Evolutionary conservation across 805 yeast genomes (phyloP).

Genomic region (Wickerhamiella musiphila): DNA sequence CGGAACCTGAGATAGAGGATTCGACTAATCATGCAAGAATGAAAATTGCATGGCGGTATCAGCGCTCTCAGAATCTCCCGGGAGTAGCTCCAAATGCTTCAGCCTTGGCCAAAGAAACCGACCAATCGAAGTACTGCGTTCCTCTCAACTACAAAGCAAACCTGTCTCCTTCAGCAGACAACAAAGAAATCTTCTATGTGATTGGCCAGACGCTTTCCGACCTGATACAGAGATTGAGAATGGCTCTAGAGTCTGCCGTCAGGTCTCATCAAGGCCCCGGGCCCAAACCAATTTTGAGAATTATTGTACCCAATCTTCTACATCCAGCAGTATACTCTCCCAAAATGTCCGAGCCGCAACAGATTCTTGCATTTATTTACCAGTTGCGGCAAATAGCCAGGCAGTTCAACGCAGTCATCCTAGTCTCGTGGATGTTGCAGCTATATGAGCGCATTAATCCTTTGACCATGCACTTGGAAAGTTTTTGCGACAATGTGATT

Average conservation of each 20-base stretch:
- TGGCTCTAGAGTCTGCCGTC: slow-evolving; percentile 21
- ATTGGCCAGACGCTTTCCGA: slow-evolving; percentile 11
- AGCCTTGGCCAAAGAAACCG: slow-evolving; percentile 1
- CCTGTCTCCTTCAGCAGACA: slow-evolving; percentile 11
- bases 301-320: slow-evolving; percentile 59
- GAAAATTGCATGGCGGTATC: slow-evolving; percentile 92
- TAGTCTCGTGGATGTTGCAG: slow-evolving; percentile 44
- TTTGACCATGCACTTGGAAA: slow-evolving; percentile 37
- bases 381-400: slow-evolving; percentile 37
- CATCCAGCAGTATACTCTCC: slow-evolving; percentile 63
- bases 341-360: slow-evolving; percentile 26
- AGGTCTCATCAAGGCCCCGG: too few species aligned
- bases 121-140: slow-evolving; percentile 14
- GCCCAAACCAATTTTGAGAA: slow-evolving; percentile 41
- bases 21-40: slow-evolving; percentile 23
- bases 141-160: slow-evolving; percentile 9
- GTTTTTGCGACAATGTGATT: slow-evolving; percentile 46
- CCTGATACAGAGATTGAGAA: slow-evolving; percentile 28
- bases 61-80: slow-evolving; percentile 23
- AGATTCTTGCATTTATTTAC: slow-evolving; percentile 44
- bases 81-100: slow-evolving; percentile 7
- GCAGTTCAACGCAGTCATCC: slow-evolving; percentile 32
- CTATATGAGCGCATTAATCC: slow-evolving; percentile 39
- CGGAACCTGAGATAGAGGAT: slow-evolving; percentile 52
- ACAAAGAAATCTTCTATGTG: slow-evolving; percentile 10